phyloP scores from a whole-genome alignment of 345 rosid genomes.

The Acer yangbiense region DNA sequence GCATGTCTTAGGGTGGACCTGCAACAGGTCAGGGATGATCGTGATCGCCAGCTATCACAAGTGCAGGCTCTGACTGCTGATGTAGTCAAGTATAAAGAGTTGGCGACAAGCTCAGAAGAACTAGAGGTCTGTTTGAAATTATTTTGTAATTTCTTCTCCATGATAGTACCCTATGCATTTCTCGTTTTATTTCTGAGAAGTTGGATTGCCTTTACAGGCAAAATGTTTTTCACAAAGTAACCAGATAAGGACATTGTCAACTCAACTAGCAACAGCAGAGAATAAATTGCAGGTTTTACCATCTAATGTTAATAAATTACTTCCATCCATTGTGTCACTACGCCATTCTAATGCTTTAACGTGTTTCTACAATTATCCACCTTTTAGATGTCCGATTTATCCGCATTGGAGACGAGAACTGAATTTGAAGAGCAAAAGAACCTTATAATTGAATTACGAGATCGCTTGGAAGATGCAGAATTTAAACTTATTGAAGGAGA shows the following conservation, averaged over 20 bases:
- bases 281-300: conserved; percentile 60
- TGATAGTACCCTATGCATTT: neutral
- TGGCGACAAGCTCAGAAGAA: conserved; percentile 64
- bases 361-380: conserved; percentile 12
- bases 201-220: conserved; percentile 45
- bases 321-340: neutral
- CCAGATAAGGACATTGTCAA: conserved; percentile 66
- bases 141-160: neutral
- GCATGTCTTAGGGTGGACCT: conserved; percentile 66
- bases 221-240: conserved; percentile 66
- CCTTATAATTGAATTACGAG: conserved; percentile 65
- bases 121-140: conserved; percentile 62
- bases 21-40: conserved; percentile 68
- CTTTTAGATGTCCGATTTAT: conserved; percentile 68
- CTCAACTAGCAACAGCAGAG: conserved; percentile 65
- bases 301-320: conserved; percentile 10
- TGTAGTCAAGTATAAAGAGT: conserved; percentile 64
- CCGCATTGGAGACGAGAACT: conserved; percentile 68
- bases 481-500: conserved; percentile 90
- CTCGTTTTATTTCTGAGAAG: conserved; percentile 17
- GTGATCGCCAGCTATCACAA: conserved; percentile 57
- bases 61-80: conserved; percentile 54
- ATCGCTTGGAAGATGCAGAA: conserved; percentile 79
- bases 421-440: conserved; percentile 78
- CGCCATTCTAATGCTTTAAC: conserved; percentile 4